Evolutionary conservation across 768 basidiomycete species (phyloP).

Genomic region (Podaxis sp.): DNA sequence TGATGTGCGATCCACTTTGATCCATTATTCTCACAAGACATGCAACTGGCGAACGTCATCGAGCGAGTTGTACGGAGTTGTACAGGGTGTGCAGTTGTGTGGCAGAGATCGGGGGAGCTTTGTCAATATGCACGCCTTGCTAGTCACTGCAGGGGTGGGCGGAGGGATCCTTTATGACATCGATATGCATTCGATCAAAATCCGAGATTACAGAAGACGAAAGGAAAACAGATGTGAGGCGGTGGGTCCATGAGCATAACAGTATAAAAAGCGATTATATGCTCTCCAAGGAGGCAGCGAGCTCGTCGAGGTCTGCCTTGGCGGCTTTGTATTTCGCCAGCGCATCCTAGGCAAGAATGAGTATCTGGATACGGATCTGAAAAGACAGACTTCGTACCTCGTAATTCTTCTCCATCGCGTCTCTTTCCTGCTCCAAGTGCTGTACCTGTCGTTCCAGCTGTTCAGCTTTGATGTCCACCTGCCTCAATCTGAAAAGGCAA

Average conservation of each 20-base stretch:
- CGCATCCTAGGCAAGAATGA: conserved; percentile 55
- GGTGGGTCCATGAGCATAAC: conserved; percentile 4
- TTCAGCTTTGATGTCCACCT: conserved; percentile 98
- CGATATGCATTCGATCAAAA: conserved; percentile 5
- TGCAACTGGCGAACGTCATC: too few species aligned
- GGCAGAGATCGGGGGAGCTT: background rate
- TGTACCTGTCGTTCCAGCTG: conserved; percentile 93
- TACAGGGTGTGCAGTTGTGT: background rate
- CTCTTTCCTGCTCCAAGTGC: conserved; percentile 86
- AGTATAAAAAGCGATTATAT: conserved; percentile 39
- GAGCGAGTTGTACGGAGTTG: too few species aligned
- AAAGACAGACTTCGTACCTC: conserved; percentile 54
- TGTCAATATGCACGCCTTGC: background rate
- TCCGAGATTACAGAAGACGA: background rate
- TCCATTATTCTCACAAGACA: too few species aligned
- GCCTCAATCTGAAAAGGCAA: conserved; percentile 64
- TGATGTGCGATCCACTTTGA: too few species aligned
- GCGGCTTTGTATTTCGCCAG: conserved; percentile 67
- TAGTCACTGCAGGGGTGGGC: background rate
- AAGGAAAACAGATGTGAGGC: conserved; percentile 2
- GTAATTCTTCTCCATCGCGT: conserved; percentile 91
- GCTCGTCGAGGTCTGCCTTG: conserved; percentile 81
- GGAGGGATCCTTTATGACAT: background rate
- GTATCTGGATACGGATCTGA: conserved; percentile 5
- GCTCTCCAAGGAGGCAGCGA: conserved; percentile 73